Evolutionary conservation across 2,329 filamentous ascomycete genomes (phyloP).

Genomic region (Grosmannia clavigera): DNA sequence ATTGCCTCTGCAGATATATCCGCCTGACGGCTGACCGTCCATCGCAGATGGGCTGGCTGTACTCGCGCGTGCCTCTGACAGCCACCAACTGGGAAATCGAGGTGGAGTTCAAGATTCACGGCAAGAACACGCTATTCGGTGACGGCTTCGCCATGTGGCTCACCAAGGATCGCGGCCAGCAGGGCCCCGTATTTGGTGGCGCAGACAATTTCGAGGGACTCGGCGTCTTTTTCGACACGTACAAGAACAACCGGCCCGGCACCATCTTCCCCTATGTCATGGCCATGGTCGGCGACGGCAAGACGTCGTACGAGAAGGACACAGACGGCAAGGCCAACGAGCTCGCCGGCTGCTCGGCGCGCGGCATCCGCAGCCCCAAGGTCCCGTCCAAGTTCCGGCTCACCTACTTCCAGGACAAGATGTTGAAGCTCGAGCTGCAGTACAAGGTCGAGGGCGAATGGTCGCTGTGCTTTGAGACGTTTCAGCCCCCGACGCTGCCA

Average conservation of each 20-base stretch:
- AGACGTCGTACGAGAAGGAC: conserved; percentile 80
- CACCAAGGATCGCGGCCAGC: conserved; percentile 75
- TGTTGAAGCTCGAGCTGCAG: conserved; percentile 78
- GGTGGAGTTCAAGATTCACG: conserved; percentile 88
- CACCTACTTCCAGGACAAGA: conserved; percentile 95
- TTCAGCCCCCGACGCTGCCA: conserved; percentile 63
- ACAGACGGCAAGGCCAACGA: conserved; percentile 92
- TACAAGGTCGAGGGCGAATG: conserved; percentile 87
- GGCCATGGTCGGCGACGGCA: conserved; percentile 93
- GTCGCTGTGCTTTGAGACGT: conserved; percentile 75
- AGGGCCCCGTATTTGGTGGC: conserved; percentile 78
- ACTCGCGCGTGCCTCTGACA: conserved; percentile 84
- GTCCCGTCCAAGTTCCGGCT: conserved; percentile 75
- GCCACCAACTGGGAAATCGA: conserved; percentile 99
- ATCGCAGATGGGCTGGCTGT: conserved; percentile 86
- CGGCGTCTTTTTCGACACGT: conserved; percentile 93
- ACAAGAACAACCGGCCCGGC: conserved; percentile 97
- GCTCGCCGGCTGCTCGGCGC: conserved; percentile 86
- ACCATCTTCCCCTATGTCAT: conserved; percentile 96
- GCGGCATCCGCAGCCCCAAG: conserved; percentile 70
- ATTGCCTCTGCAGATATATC: conserved; percentile 55
- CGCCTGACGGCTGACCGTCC: conserved; percentile 82
- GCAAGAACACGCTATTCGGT: conserved; percentile 79
- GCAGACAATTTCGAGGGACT: conserved; percentile 85
- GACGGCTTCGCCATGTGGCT: conserved; percentile 98